Evolutionary conservation across 2,329 filamentous ascomycete species (phyloP).

Genomic region (Lachnellula cervina): DNA sequence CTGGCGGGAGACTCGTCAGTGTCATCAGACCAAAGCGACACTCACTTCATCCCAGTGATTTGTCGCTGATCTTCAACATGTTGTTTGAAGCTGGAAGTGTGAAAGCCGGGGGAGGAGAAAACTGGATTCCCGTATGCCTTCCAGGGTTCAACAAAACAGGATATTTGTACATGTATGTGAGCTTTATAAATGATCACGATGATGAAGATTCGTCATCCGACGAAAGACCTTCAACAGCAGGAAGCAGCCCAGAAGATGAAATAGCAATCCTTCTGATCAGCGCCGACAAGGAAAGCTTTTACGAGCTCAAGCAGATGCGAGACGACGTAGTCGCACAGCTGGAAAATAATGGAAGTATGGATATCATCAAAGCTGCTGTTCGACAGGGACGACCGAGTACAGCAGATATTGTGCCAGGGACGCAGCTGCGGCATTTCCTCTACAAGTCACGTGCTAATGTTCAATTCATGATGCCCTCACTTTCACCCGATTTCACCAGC

Average conservation of each 20-base stretch:
- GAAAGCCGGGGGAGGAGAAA: constrained; percentile 88
- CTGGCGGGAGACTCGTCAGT: constrained; percentile 86
- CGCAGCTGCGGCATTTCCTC: constrained; percentile 81
- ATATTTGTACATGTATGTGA: constrained; percentile 99
- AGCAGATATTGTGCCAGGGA: constrained; percentile 73
- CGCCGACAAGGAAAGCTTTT: constrained; percentile 89
- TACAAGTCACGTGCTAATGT: constrained; percentile 95
- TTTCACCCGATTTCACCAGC: constrained; percentile 61
- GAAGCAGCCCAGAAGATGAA: constrained; percentile 65
- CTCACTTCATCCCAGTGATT: constrained; percentile 88
- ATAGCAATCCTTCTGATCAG: constrained; percentile 93
- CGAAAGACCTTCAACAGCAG: constrained; percentile 59
- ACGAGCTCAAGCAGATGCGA: constrained; percentile 72
- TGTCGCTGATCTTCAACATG: constrained; percentile 99
- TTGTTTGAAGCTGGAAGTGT: constrained; percentile 92
- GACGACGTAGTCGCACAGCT: constrained; percentile 63
- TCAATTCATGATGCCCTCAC: constrained; percentile 88
- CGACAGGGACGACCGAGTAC: constrained; percentile 65
- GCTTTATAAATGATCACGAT: constrained; percentile 69
- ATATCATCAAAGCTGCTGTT: constrained; percentile 68
- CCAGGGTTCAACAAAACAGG: constrained; percentile 96
- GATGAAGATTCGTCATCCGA: constrained; percentile 34
- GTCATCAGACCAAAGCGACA: constrained; percentile 93
- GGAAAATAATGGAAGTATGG: constrained; percentile 68
- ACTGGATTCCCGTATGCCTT: constrained; percentile 93